Evolutionary conservation across 441 rosid genomes (phyloP), one percentile per base, ranked within the genome.

Genomic region (Gossypium davidsonii): DNA sequence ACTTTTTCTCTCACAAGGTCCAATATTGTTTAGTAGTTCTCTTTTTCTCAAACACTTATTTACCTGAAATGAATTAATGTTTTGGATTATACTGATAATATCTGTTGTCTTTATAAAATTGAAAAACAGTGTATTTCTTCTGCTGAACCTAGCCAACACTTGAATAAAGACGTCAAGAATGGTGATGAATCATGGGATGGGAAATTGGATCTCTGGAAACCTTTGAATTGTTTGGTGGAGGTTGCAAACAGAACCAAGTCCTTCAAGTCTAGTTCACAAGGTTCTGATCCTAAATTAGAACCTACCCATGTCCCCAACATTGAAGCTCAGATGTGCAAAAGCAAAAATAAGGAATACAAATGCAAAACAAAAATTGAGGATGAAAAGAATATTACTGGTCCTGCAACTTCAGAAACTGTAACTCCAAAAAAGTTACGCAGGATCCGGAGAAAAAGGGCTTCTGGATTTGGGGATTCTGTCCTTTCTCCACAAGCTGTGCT

Each of bases 241-340:
- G 94, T 80, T 70, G 92, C 90, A n/a, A 90, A 85, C 39, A 83
- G 89, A 78, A 86, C 89, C 71, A 86, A 88, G 78, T 62, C 84
- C 57, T 79, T 65, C 70, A 86, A 83, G 82, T 78, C 83, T 65
- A 78, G 60, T 69, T 81, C 78, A 66, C 87, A 82, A 74, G 88
- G 82, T 60, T 74, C 82, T 73, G 89, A 87, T 73, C 77, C 78
- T 71, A 89, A 85, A 78, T 66, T 77, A 74, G 86, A 84, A 77
- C 77, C 78, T 64, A 79, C 72, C 31, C 49, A 76, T 73, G 81
- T 77, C 71, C 58, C 70, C 64, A 80, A 75, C 31, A 73, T 69
- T 78, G 83, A 84, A 68, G 77, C 82, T 70, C 84, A 71, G 48
- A 68, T 59, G 65, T 71, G 53, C 62, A 81, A 74, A 79, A 76